Conservation (phyloP, 1,284 basidiomycete genomes). For the Xerocomus amazonicus region DNA sequence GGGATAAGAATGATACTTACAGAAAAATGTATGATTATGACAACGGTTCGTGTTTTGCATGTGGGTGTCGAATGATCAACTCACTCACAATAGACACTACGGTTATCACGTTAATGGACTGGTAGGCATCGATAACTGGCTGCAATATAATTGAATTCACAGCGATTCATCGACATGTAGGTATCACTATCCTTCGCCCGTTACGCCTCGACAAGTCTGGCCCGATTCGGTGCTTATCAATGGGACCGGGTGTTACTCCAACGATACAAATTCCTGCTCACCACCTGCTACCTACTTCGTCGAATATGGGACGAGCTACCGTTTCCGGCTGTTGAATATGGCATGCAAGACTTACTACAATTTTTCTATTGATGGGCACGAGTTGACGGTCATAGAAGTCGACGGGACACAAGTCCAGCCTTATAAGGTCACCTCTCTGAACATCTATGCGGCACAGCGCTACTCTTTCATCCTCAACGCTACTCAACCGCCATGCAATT, state of each 20-base stretch:
- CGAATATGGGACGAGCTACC: conserved; percentile 30
- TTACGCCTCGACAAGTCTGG: conserved; percentile 11
- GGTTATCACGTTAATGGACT: neutral
- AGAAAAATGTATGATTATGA: conserved; percentile 36
- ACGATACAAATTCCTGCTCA: conserved; percentile 28
- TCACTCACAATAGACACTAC: conserved; percentile 16
- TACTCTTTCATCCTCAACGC: conserved; percentile 36
- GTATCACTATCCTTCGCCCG: conserved; percentile 30
- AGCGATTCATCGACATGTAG: conserved; percentile 14
- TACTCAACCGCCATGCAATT: conserved; percentile 25
- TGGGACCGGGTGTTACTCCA: conserved; percentile 39
- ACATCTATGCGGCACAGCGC: conserved; percentile 33
- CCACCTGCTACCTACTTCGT: conserved; percentile 25
- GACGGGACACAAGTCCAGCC: conserved; percentile 23
- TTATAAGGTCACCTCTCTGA: conserved; percentile 30
- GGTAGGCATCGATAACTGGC: conserved; percentile 24
- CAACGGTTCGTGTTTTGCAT: conserved; percentile 28
- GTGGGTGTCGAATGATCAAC: neutral
- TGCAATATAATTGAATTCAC: neutral
- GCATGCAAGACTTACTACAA: neutral
- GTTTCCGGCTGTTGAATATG: conserved; percentile 37
- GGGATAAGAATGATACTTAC: conserved; percentile 25
- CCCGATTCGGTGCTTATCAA: conserved; percentile 46
- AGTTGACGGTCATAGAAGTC: neutral
- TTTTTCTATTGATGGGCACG: neutral